These are phyloP conservation scores for Zygnema cylindricum DNA, from an alignment of 139 green algal species.

Conservation along the genomic window DNA sequence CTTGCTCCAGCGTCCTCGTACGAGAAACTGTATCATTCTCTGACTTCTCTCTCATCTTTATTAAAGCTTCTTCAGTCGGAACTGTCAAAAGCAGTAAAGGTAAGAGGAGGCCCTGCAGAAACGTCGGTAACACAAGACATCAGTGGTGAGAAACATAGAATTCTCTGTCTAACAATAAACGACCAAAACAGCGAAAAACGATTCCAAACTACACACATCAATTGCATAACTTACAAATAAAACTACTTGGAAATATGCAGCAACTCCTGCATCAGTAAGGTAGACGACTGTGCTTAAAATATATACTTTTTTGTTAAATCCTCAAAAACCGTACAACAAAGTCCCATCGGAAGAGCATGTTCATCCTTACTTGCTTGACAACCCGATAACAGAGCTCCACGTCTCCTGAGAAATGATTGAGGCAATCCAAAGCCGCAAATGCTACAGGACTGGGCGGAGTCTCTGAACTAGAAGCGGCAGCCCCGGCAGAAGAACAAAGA, in stretches of 20 bases:
- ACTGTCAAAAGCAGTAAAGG: constrained; percentile 33
- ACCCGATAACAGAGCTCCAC: constrained; percentile 50
- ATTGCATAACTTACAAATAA: too few species aligned
- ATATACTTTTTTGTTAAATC: too few species aligned
- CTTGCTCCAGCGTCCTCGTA: constrained; percentile 4
- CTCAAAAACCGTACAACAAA: too few species aligned
- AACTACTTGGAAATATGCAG: too few species aligned
- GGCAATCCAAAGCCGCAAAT: constrained; percentile 50
- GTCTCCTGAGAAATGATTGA: constrained; percentile 59
- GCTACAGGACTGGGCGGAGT: constrained; percentile 20
- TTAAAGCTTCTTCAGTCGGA: constrained; percentile 4
- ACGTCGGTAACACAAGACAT: too few species aligned
- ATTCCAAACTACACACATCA: too few species aligned
- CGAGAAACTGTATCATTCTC: neutral
- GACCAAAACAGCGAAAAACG: too few species aligned
- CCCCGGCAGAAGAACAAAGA: constrained; percentile 39
- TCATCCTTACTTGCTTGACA: constrained; percentile 37
- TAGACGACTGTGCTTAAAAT: too few species aligned
- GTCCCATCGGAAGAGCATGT: too few species aligned
- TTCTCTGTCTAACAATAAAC: too few species aligned
- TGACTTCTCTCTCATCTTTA: neutral
- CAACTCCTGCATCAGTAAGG: too few species aligned
- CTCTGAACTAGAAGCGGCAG: neutral
- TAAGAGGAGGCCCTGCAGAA: constrained; percentile 33
- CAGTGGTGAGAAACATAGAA: too few species aligned